Evolutionary conservation across 352 stramenopile genomes (phyloP).

Genomic region (Phytopythium vexans): DNA sequence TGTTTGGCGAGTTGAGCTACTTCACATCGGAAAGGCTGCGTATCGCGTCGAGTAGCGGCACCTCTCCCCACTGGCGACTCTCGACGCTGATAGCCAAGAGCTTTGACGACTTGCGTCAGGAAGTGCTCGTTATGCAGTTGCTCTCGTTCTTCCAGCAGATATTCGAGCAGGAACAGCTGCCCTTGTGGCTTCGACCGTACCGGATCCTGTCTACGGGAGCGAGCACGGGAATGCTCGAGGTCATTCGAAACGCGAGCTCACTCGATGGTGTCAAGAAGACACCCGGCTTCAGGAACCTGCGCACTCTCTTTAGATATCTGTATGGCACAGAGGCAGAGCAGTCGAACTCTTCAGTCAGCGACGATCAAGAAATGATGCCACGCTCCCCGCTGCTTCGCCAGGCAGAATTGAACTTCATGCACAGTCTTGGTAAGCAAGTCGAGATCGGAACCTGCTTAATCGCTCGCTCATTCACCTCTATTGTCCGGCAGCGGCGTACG

Average conservation of each 20-base stretch:
- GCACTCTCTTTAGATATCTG: constrained; percentile 91
- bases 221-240: constrained; percentile 95
- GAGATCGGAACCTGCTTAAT: constrained; percentile 21
- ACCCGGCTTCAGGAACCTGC: constrained; percentile 78
- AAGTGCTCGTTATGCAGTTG: constrained; percentile 97
- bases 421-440: constrained; percentile 67
- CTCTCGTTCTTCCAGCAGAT: constrained; percentile 95
- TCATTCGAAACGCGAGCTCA: constrained; percentile 94
- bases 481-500: constrained; percentile 89
- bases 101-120: constrained; percentile 97
- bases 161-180: constrained; percentile 89
- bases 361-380: constrained; percentile 9
- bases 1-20: constrained; percentile 72
- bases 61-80: constrained; percentile 36
- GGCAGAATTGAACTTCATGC: constrained; percentile 77
- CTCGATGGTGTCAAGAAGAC: constrained; percentile 96
- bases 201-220: constrained; percentile 94
- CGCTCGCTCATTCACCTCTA: constrained; percentile 63
- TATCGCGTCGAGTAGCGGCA: constrained; percentile 6
- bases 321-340: constrained; percentile 72
- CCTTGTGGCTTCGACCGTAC: constrained; percentile 94
- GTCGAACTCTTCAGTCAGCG: constrained; percentile 40
- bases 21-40: constrained; percentile 40
- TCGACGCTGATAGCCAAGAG: constrained; percentile 94
- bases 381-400: constrained; percentile 36